A percentile compares a stretch with the other conserved stretches of the same genome.
phyloP scores from a whole-genome alignment of 441 rosid genomes.

The Omphalea diandra region DNA sequence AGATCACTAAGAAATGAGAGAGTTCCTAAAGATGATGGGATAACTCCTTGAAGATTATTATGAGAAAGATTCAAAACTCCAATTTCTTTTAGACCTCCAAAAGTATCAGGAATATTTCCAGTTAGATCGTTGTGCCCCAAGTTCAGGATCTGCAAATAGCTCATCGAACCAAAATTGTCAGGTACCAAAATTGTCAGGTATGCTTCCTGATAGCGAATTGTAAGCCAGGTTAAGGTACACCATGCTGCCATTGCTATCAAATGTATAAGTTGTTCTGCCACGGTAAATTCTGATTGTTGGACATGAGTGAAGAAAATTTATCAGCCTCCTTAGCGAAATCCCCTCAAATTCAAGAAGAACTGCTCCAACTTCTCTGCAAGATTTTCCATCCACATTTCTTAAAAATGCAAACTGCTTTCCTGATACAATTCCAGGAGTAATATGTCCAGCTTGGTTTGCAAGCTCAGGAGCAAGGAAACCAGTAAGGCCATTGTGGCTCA shows the following conservation, averaged over 20 bases:
- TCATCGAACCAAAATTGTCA: constrained; percentile 57
- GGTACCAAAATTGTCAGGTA: constrained; percentile 83
- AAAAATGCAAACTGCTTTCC: constrained; percentile 89
- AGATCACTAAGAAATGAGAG: constrained; percentile 86
- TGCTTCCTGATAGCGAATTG: constrained; percentile 58
- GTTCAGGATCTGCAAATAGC: constrained; percentile 73
- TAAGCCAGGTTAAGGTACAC: constrained; percentile 82
- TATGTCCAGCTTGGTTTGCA: constrained; percentile 63
- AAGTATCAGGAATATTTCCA: constrained; percentile 68
- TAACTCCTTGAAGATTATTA: constrained; percentile 62
- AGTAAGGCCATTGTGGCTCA: constrained; percentile 67
- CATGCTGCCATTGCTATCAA: constrained; percentile 65
- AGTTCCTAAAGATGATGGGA: constrained; percentile 70
- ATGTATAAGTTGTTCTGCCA: constrained; percentile 65
- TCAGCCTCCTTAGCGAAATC: constrained; percentile 67
- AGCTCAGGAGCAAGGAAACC: constrained; percentile 67
- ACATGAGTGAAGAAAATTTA: constrained; percentile 73
- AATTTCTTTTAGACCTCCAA: constrained; percentile 64
- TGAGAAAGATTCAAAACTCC: constrained; percentile 90
- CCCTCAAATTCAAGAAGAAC: constrained; percentile 89
- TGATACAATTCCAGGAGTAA: constrained; percentile 67
- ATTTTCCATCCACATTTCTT: constrained; percentile 82
- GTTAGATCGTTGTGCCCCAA: constrained; percentile 70
- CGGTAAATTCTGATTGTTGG: constrained; percentile 68
- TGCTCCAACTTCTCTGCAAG: constrained; percentile 90